These are phyloP conservation scores for Rhizodiscina lignyota DNA, from an alignment of 495 filamentous ascomycete species.

Conservation along the genomic window DNA sequence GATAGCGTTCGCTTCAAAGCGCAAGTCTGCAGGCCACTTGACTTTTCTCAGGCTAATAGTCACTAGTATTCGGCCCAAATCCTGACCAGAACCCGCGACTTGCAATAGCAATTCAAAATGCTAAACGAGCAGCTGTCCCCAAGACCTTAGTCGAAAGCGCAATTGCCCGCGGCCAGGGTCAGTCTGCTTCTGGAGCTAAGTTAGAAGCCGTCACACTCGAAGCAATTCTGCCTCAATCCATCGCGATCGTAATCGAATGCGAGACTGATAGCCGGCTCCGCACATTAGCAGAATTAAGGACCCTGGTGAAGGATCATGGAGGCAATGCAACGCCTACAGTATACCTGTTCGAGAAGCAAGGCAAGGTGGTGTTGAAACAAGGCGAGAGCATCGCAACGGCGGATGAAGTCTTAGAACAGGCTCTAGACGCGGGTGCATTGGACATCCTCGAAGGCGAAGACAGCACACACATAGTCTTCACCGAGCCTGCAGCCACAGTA, in stretches of 20 bases:
- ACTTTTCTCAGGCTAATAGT: too few species aligned
- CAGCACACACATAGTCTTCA: slow-evolving; percentile 55
- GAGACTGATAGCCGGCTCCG: slow-evolving; percentile 68
- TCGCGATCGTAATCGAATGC: slow-evolving; percentile 69
- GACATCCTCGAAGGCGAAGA: slow-evolving; percentile 55
- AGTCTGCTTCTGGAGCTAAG: slow-evolving; percentile 47
- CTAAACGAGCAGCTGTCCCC: slow-evolving; percentile 75
- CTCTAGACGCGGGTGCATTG: slow-evolving; percentile 69
- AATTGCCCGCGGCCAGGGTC: slow-evolving; percentile 74
- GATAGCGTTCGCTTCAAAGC: slow-evolving; percentile 39
- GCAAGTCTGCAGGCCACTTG: slow-evolving; percentile 21
- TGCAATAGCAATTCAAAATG: slow-evolving; percentile 48
- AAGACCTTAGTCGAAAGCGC: slow-evolving; percentile 71
- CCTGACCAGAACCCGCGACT: slow-evolving; percentile 57
- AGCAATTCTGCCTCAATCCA: slow-evolving; percentile 58
- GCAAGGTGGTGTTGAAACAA: slow-evolving; percentile 51
- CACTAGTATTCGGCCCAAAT: slow-evolving; percentile 49
- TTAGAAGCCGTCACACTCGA: slow-evolving; percentile 69
- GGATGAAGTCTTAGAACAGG: slow-evolving; percentile 69
- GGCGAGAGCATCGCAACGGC: slow-evolving; percentile 38
- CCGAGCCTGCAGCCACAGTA: slow-evolving; percentile 52
- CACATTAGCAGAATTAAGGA: slow-evolving; percentile 51
- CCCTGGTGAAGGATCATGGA: slow-evolving; percentile 48
- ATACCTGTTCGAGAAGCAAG: slow-evolving; percentile 71
- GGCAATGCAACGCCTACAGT: slow-evolving; percentile 53